Percentiles rank a stretch among this genome's conserved stretches.
Evolutionary conservation across 2,329 filamentous ascomycete genomes (phyloP).

Genomic region (Talaromyces sp.): DNA sequence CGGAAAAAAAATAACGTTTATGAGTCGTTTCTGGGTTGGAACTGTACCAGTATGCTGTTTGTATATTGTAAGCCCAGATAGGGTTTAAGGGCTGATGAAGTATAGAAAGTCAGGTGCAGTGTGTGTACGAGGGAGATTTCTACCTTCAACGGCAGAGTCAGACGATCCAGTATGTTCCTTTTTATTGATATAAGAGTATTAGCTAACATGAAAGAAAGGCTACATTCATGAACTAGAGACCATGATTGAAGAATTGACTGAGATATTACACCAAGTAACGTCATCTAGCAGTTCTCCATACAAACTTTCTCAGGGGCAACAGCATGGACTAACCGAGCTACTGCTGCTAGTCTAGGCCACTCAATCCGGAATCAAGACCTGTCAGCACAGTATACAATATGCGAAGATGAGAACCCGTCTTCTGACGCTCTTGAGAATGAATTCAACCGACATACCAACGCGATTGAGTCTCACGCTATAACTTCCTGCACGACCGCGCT

Average conservation of each 20-base stretch:
- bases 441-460: conserved; percentile 46
- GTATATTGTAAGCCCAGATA: neutral
- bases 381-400: neutral
- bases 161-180: neutral
- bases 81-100: neutral
- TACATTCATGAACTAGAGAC: conserved; percentile 38
- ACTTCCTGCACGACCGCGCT: conserved; percentile 48
- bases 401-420: conserved; percentile 22
- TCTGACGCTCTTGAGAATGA: conserved; percentile 34
- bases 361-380: neutral
- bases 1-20: conserved; percentile 52
- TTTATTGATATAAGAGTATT: neutral
- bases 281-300: neutral
- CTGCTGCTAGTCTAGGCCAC: neutral
- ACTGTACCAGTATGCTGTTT: conserved; percentile 41
- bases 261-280: conserved; percentile 24
- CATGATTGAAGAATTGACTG: conserved; percentile 31
- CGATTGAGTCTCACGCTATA: conserved; percentile 49
- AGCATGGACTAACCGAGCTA: neutral
- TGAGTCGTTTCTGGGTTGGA: conserved; percentile 44
- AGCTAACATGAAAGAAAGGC: conserved; percentile 18
- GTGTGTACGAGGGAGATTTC: neutral
- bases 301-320: neutral
- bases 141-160: neutral
- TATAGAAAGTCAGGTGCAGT: neutral